phyloP scores from a whole-genome alignment of 768 basidiomycete genomes.

The Tulasnella calospora region DNA sequence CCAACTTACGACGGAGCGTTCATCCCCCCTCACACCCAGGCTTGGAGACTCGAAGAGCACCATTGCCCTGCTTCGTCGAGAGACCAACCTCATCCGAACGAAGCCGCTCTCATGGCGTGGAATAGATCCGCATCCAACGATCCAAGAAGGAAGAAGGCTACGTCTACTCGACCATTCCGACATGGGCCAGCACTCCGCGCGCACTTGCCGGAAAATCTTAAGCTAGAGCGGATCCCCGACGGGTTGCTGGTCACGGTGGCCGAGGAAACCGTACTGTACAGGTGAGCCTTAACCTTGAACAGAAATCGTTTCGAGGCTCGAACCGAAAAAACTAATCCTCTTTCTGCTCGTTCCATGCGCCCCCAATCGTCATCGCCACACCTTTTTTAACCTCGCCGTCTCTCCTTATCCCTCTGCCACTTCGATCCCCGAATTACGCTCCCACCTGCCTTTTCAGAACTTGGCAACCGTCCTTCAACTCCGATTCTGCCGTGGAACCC shows the following conservation, averaged over 20 bases:
- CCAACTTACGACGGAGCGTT: neutral
- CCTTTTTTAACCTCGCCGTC: conserved; percentile 4
- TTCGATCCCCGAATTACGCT: neutral
- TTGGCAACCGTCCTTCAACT: conserved; percentile 32
- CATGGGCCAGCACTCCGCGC: conserved; percentile 21
- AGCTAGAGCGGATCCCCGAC: neutral
- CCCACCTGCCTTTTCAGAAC: conserved; percentile 27
- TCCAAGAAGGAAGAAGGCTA: neutral
- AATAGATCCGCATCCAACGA: neutral
- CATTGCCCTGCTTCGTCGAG: neutral
- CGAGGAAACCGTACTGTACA: conserved; percentile 10
- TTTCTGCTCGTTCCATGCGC: neutral
- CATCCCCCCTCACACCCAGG: conserved; percentile 4
- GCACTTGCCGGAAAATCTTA: conserved; percentile 17
- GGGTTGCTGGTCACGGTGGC: neutral
- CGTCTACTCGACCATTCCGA: conserved; percentile 16
- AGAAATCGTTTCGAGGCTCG: neutral
- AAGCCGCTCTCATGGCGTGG: neutral
- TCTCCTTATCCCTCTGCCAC: neutral
- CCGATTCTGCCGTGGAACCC: conserved; percentile 39
- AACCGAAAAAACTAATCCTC: conserved; percentile 10
- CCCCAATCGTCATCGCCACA: conserved; percentile 6
- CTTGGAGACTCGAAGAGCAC: conserved; percentile 18
- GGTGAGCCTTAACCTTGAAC: conserved; percentile 17
- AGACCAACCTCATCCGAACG: conserved; percentile 1